Conservation (phyloP, 441 rosid genomes). For the Biscutella laevigata region DNA sequence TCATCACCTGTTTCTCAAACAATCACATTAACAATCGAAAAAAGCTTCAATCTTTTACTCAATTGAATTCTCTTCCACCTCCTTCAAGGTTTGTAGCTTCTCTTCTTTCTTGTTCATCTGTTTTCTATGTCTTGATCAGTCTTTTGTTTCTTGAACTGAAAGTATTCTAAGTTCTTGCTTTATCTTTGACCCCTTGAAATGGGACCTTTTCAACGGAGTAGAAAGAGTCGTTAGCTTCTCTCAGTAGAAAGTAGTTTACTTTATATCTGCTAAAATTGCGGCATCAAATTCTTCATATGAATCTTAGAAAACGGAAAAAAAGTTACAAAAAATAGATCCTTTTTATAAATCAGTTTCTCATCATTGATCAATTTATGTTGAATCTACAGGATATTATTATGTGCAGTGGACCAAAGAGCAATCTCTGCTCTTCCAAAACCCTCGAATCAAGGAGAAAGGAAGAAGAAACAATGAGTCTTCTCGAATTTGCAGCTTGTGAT, state of each 20-base stretch:
- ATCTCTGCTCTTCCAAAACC: constrained; percentile 28
- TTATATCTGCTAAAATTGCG: neutral
- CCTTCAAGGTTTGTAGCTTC: constrained; percentile 19
- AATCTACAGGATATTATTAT: constrained; percentile 36
- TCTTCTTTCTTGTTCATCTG: neutral
- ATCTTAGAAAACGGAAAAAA: constrained; percentile 9
- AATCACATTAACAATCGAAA: too few relatives aligned
- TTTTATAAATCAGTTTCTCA: constrained; percentile 1
- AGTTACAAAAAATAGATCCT: neutral
- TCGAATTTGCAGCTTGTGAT: constrained; percentile 70
- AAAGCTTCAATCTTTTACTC: constrained; percentile 8
- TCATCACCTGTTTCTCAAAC: too few relatives aligned
- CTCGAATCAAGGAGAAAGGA: constrained; percentile 26
- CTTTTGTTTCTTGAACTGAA: neutral
- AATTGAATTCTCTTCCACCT: neutral
- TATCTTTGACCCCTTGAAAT: constrained; percentile 8
- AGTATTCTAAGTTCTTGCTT: neutral
- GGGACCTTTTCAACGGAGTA: constrained; percentile 8
- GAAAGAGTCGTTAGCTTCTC: constrained; percentile 9
- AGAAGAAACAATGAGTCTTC: constrained; percentile 40
- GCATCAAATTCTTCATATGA: constrained; percentile 1
- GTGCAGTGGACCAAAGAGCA: constrained; percentile 44
- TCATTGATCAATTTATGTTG: neutral
- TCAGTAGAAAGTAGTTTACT: constrained; percentile 8
- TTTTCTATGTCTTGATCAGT: neutral